A percentile compares a stretch with the other conserved stretches of the same genome.
Conservation (phyloP, 2,329 filamentous ascomycete species). For the Claviceps fusiformis region DNA sequence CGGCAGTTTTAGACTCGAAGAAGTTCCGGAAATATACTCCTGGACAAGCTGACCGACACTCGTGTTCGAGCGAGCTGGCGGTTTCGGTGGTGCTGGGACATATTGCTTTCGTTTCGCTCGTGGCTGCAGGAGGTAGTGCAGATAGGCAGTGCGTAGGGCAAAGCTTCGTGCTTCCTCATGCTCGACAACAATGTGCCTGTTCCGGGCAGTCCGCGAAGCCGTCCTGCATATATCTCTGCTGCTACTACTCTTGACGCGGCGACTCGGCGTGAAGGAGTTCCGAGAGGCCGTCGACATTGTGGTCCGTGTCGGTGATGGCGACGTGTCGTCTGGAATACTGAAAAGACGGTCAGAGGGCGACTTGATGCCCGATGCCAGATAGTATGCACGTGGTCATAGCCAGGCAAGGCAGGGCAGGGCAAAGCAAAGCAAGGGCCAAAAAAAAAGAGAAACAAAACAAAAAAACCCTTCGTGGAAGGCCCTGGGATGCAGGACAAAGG, state of each 20-base stretch:
- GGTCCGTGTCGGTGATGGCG: not conserved
- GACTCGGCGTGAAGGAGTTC: slow-evolving; percentile 30
- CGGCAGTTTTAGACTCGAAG: slow-evolving; percentile 41
- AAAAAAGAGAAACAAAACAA: not conserved
- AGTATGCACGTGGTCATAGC: slow-evolving; percentile 3
- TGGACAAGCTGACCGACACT: slow-evolving; percentile 78
- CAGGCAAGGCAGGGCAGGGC: not conserved
- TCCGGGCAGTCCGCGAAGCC: slow-evolving; percentile 22
- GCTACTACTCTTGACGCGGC: slow-evolving; percentile 27
- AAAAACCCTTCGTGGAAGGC: not conserved
- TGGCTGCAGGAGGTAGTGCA: slow-evolving; percentile 85
- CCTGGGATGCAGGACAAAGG: not conserved
- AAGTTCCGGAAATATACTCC: slow-evolving; percentile 53
- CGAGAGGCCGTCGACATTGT: slow-evolving; percentile 36
- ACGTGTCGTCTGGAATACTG: not conserved
- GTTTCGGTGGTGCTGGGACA: slow-evolving; percentile 47
- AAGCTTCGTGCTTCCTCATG: slow-evolving; percentile 82
- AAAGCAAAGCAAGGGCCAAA: too few relatives aligned
- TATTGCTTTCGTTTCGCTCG: slow-evolving; percentile 82
- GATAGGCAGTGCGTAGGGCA: slow-evolving; percentile 79
- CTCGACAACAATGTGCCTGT: slow-evolving; percentile 35
- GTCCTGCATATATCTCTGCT: slow-evolving; percentile 30
- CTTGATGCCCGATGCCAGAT: slow-evolving; percentile 15
- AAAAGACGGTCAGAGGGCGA: slow-evolving; percentile 14
- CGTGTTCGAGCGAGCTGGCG: slow-evolving; percentile 48